phyloP scores from a whole-genome alignment of 2,329 filamentous ascomycete genomes.

The Blumeriella jaapii region DNA sequence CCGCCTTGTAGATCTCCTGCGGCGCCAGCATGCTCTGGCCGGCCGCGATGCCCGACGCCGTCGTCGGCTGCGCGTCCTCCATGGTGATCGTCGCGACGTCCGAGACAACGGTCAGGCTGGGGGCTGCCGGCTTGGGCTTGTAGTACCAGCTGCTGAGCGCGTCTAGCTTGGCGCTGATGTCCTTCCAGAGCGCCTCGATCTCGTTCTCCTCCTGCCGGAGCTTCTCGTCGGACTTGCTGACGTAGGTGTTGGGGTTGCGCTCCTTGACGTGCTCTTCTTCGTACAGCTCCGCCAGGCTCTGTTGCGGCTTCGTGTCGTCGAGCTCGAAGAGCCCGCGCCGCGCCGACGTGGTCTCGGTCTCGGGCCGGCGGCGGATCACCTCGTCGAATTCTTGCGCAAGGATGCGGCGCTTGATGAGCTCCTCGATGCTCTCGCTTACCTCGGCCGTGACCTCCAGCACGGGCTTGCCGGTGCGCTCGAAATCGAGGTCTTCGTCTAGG shows the following conservation, averaged over 20 bases:
- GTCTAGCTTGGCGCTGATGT: conserved; percentile 70
- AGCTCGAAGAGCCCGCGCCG: conserved; percentile 61
- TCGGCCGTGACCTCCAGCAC: conserved; percentile 89
- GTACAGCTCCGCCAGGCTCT: conserved; percentile 84
- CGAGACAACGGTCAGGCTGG: conserved; percentile 74
- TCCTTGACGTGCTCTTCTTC: conserved; percentile 81
- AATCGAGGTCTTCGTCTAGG: conserved; percentile 88
- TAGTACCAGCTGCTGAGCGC: conserved; percentile 90
- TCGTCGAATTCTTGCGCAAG: conserved; percentile 87
- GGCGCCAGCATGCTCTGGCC: conserved; percentile 72
- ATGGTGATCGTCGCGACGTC: conserved; percentile 87
- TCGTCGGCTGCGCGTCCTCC: conserved; percentile 88
- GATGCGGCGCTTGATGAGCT: conserved; percentile 87
- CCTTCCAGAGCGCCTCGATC: conserved; percentile 72
- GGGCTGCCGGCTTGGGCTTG: conserved; percentile 74
- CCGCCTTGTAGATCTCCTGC: conserved; percentile 85
- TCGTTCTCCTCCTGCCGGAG: conserved; percentile 71
- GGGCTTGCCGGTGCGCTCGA: conserved; percentile 89
- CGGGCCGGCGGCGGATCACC: conserved; percentile 69
- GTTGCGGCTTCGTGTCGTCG: conserved; percentile 76
- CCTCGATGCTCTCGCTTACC: conserved; percentile 81
- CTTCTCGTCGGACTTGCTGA: conserved; percentile 75
- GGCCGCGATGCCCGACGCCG: conserved; percentile 59
- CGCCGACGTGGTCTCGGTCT: conserved; percentile 47
- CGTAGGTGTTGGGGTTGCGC: conserved; percentile 65